A percentile compares a stretch with the other conserved stretches of the same genome.
Conservation (phyloP, 1,284 basidiomycete species). For the Sparassis latifolia region DNA sequence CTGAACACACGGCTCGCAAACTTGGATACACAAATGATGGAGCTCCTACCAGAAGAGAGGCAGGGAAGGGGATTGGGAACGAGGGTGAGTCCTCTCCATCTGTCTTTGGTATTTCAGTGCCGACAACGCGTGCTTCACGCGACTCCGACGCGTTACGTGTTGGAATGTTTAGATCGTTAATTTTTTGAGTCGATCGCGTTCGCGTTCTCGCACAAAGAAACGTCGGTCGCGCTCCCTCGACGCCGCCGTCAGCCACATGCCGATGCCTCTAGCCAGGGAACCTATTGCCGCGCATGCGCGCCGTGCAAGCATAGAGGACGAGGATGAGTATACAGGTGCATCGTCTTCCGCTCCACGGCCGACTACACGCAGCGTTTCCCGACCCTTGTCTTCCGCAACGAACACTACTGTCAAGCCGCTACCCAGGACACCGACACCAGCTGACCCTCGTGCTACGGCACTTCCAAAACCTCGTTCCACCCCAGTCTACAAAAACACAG, state of each 20-base stretch:
- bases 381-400: slow-evolving; percentile 59
- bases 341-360: slow-evolving; percentile 36
- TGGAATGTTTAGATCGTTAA: slow-evolving; percentile 23
- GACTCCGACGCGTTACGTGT: slow-evolving; percentile 6
- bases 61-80: slow-evolving; percentile 22
- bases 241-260: slow-evolving; percentile 19
- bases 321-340: slow-evolving; percentile 9
- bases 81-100: slow-evolving; percentile 12
- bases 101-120: slow-evolving; percentile 9
- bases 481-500: slow-evolving; percentile 5
- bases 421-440: slow-evolving; percentile 11
- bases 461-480: slow-evolving; percentile 10
- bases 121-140: slow-evolving; percentile 10
- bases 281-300: slow-evolving; percentile 18
- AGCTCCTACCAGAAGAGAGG: slow-evolving; percentile 18
- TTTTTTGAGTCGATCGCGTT: slow-evolving; percentile 29
- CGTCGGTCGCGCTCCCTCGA: slow-evolving; percentile 27
- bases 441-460: slow-evolving; percentile 5
- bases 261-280: slow-evolving; percentile 14
- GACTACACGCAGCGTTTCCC: slow-evolving; percentile 42
- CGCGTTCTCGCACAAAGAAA: slow-evolving; percentile 27
- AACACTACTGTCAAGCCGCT: slow-evolving; percentile 48
- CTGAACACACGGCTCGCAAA: slow-evolving; percentile 14
- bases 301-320: slow-evolving; percentile 20
- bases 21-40: slow-evolving; percentile 19